These are phyloP conservation scores for Lolium rigidum DNA, from an alignment of 176 grass and related monocot genomes.

Conservation along the genomic window DNA sequence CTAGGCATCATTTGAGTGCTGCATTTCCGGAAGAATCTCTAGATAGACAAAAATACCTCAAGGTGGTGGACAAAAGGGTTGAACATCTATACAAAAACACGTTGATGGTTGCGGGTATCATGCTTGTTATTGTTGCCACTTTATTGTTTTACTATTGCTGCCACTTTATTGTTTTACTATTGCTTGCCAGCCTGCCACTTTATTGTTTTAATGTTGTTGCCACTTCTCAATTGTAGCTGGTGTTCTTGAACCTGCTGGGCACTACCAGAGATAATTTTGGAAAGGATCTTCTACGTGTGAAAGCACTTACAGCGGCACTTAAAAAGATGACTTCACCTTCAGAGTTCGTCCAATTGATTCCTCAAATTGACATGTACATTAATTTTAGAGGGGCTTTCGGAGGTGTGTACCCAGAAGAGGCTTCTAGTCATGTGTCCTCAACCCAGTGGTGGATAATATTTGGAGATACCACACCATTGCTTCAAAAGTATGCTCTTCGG, in stretches of 20 bases:
- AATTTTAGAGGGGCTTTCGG: too few relatives aligned
- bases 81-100: not conserved
- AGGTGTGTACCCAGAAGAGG: too few relatives aligned
- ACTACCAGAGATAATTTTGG: too few relatives aligned
- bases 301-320: too few relatives aligned
- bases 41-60: not conserved
- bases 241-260: too few relatives aligned
- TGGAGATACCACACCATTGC: too few relatives aligned
- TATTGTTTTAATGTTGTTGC: not conserved
- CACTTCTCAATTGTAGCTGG: not conserved
- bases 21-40: not conserved
- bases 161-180: too few relatives aligned
- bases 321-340: not conserved
- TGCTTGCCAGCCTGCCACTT: not conserved
- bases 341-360: not conserved
- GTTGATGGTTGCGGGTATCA: not conserved
- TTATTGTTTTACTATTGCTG: too few relatives aligned
- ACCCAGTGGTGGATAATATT: too few relatives aligned
- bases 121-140: too few relatives aligned
- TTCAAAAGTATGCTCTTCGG: not conserved
- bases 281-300: too few relatives aligned
- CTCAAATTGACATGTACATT: not conserved
- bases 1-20: not conserved
- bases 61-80: not conserved
- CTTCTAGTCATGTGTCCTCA: too few relatives aligned